phyloP scores from a whole-genome alignment of 2,329 filamentous ascomycete genomes.

The Leptosphaerulina australis region DNA sequence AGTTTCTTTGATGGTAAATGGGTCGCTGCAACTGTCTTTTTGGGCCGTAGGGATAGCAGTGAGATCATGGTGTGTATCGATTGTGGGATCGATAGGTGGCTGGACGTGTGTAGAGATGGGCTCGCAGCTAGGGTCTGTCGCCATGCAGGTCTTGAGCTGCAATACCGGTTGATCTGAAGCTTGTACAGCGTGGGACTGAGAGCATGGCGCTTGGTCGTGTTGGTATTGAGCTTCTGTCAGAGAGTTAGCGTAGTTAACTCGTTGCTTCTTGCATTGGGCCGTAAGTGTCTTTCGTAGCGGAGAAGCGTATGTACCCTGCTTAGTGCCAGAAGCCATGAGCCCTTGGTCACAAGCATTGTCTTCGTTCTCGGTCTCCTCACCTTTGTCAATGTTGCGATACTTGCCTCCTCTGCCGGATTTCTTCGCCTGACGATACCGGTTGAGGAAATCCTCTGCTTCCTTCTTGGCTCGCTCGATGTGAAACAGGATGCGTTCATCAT shows the following conservation, averaged over 20 bases:
- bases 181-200: background rate
- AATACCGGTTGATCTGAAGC: background rate
- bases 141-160: constrained; percentile 1
- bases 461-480: constrained; percentile 6
- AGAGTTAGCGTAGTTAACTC: constrained; percentile 21
- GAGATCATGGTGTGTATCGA: background rate
- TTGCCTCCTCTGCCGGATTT: constrained; percentile 4
- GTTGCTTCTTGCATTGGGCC: constrained; percentile 18
- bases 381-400: background rate
- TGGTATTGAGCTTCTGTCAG: background rate
- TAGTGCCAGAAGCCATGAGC: background rate
- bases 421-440: background rate
- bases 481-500: constrained; percentile 16
- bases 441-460: constrained; percentile 3
- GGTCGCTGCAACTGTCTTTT: no score
- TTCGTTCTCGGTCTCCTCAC: constrained; percentile 9
- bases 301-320: constrained; percentile 2
- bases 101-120: background rate
- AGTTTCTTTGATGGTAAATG: no score
- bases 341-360: background rate
- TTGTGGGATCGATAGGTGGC: background rate
- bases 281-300: background rate
- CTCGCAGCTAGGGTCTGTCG: background rate
- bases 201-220: background rate
- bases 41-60: constrained; percentile 3